Evolutionary conservation across 2,329 filamentous ascomycete species (phyloP).

Genomic region (Sarocladiaceae sp.): DNA sequence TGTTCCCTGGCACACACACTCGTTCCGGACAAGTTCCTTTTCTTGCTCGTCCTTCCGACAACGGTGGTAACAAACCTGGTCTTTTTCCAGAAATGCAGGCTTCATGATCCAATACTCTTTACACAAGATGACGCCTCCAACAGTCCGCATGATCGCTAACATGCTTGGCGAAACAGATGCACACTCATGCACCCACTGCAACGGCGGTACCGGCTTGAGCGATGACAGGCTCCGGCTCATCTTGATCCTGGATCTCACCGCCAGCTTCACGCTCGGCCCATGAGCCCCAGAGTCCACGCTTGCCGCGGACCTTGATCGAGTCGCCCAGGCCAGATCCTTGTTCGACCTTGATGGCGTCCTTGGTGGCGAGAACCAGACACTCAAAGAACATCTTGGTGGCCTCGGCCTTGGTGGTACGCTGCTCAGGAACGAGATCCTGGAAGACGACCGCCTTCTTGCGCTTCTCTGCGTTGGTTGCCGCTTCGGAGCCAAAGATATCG

Average conservation of each 20-base stretch:
- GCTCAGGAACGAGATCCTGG: conserved; percentile 83
- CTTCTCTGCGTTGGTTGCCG: conserved; percentile 61
- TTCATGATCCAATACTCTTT: conserved; percentile 8
- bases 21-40: background rate
- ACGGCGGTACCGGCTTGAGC: conserved; percentile 21
- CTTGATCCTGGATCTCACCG: conserved; percentile 51
- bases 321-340: conserved; percentile 73
- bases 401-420: conserved; percentile 74
- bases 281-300: conserved; percentile 91
- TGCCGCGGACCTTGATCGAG: conserved; percentile 76
- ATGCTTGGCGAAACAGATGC: too few relatives aligned
- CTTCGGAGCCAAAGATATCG: conserved; percentile 74
- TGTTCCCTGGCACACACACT: too few relatives aligned
- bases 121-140: conserved; percentile 13
- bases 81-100: conserved; percentile 5
- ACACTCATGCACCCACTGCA: conserved; percentile 33
- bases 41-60: background rate
- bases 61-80: too few relatives aligned
- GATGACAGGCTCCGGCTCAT: conserved; percentile 30
- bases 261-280: conserved; percentile 80
- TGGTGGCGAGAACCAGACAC: conserved; percentile 88
- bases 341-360: conserved; percentile 96
- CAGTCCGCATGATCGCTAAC: too few relatives aligned
- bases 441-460: conserved; percentile 79
- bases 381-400: conserved; percentile 99